Percentiles rank a stretch among this genome's conserved stretches.
Evolutionary conservation across 495 filamentous ascomycete species (phyloP).

Genomic region (Penicillium verhagenii): DNA sequence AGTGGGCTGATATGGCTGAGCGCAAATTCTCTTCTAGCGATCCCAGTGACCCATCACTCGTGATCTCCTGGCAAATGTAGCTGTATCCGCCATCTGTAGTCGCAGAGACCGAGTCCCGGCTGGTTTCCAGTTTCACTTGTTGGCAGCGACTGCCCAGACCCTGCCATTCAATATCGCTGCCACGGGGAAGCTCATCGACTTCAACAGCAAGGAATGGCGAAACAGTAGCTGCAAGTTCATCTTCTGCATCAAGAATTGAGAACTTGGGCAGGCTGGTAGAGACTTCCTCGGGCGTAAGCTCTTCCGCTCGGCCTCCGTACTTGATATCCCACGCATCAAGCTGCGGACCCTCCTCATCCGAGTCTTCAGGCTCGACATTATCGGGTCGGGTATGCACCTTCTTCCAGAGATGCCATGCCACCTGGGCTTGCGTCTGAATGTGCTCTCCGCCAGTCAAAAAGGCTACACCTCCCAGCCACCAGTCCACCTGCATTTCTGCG

Average conservation of each 20-base stretch:
- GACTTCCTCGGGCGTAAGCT: constrained; percentile 12
- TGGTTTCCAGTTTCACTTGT: constrained; percentile 18
- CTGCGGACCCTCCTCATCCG: constrained; percentile 39
- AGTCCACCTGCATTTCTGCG: constrained; percentile 63
- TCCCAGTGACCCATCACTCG: constrained; percentile 9
- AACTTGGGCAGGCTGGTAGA: constrained; percentile 32
- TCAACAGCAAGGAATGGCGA: constrained; percentile 73
- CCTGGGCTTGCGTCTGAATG: constrained; percentile 33
- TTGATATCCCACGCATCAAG: constrained; percentile 74
- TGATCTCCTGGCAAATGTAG: constrained; percentile 37
- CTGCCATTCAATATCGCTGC: constrained; percentile 73
- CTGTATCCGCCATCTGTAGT: constrained; percentile 20
- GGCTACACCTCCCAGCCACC: constrained; percentile 71
- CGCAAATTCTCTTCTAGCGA: constrained; percentile 23
- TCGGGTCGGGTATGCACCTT: constrained; percentile 39
- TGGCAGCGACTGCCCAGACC: constrained; percentile 42
- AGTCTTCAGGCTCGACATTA: constrained; percentile 28
- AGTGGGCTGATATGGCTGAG: constrained; percentile 16
- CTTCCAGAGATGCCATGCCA: constrained; percentile 53
- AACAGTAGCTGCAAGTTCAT: constrained; percentile 16
- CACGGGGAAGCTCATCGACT: constrained; percentile 68
- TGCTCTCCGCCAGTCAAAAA: constrained; percentile 53
- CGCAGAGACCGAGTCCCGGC: constrained; percentile 21
- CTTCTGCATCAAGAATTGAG: constrained; percentile 20
- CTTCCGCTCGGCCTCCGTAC: constrained; percentile 45